These are phyloP conservation scores for Fusarium subglutinans DNA, from an alignment of 2,329 filamentous ascomycete genomes.

Conservation along the genomic window DNA sequence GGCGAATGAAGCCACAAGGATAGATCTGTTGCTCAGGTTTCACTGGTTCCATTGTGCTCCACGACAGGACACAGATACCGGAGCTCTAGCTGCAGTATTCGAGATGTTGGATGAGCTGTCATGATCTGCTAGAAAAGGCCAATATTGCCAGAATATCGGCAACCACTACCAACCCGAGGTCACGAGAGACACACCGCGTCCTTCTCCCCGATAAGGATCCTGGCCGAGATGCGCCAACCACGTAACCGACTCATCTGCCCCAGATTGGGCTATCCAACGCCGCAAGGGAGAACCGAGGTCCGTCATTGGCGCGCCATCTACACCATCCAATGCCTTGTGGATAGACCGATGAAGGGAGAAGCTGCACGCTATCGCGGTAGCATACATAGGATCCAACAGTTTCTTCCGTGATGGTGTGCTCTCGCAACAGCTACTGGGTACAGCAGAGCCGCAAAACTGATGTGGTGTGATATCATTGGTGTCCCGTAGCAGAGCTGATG, in stretches of 20 bases:
- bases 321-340: slow-evolving; percentile 2
- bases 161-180: slow-evolving; percentile 24
- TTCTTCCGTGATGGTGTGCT: slow-evolving; percentile 35
- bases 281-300: slow-evolving; percentile 20
- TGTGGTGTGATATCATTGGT: slow-evolving; percentile 45
- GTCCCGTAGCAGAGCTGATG: slow-evolving; percentile 9
- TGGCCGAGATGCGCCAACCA: slow-evolving; percentile 15
- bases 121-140: slow-evolving; percentile 21
- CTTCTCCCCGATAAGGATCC: slow-evolving; percentile 25
- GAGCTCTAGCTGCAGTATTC: slow-evolving; percentile 31
- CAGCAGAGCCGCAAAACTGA: slow-evolving; percentile 40
- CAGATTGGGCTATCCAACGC: slow-evolving; percentile 18
- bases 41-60: slow-evolving; percentile 19
- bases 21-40: slow-evolving; percentile 6
- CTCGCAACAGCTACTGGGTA: slow-evolving; percentile 6
- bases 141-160: slow-evolving; percentile 17
- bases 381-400: slow-evolving; percentile 14
- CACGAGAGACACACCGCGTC: slow-evolving; percentile 22
- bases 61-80: slow-evolving; percentile 25
- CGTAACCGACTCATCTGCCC: slow-evolving; percentile 35
- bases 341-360: slow-evolving; percentile 15
- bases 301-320: slow-evolving; percentile 35
- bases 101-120: slow-evolving; percentile 38
- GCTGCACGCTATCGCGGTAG: slow-evolving; percentile 12
- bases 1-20: slow-evolving; percentile 20